These are phyloP conservation scores for Trifolium subterraneum DNA, from an alignment of 306 rosid species.

Conservation along the genomic window DNA sequence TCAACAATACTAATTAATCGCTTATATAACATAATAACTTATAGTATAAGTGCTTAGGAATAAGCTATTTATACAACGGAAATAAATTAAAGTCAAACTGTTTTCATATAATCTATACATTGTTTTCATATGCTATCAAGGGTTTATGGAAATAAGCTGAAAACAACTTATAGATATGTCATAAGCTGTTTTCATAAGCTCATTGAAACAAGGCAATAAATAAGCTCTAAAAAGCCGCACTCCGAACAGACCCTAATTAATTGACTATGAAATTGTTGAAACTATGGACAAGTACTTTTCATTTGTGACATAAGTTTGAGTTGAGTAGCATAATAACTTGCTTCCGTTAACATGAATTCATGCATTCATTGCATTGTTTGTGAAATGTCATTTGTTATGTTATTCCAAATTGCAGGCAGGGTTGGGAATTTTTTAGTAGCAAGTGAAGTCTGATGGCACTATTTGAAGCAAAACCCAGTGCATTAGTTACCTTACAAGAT, in stretches of 20 bases:
- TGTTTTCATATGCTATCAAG: no score
- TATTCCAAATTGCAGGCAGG: constrained; percentile 30
- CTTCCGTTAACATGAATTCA: background rate
- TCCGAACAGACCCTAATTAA: background rate
- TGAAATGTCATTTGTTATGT: constrained; percentile 24
- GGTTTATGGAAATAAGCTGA: background rate
- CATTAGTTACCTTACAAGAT: constrained; percentile 55
- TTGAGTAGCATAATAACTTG: background rate
- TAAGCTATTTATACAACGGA: no score
- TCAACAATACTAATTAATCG: background rate
- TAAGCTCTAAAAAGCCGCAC: no score
- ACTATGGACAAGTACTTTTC: background rate
- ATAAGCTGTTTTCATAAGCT: background rate
- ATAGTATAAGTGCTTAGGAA: no score
- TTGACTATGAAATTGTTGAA: constrained; percentile 12
- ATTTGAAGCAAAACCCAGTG: constrained; percentile 63
- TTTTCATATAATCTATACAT: no score
- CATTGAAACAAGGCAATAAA: no score
- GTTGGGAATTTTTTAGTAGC: constrained; percentile 7
- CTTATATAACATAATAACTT: background rate
- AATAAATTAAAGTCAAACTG: no score
- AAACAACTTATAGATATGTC: background rate
- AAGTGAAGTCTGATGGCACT: constrained; percentile 38
- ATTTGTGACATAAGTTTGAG: background rate
- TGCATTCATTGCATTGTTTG: background rate